These are phyloP conservation scores for Tulasnella sp. DNA, from an alignment of 768 basidiomycete genomes.

Conservation along the genomic window DNA sequence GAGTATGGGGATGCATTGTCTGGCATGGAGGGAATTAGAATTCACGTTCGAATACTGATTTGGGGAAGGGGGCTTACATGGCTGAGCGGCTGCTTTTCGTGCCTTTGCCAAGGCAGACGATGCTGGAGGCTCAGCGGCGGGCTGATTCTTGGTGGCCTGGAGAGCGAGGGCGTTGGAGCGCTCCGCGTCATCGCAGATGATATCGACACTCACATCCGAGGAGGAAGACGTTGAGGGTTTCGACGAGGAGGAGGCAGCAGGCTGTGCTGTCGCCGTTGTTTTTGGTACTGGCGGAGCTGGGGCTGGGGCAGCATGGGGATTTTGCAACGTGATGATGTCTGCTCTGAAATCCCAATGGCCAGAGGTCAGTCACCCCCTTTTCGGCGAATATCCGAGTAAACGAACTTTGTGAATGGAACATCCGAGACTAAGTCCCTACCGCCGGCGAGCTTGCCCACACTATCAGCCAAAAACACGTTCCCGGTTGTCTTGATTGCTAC, in stretches of 20 bases:
- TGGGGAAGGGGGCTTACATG: constrained; percentile 53
- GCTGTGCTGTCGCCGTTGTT: constrained; percentile 39
- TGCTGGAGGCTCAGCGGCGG: background rate
- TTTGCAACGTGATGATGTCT: constrained; percentile 92
- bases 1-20: constrained; percentile 93
- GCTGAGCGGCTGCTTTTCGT: constrained; percentile 47
- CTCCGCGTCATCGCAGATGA: background rate
- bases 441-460: constrained; percentile 58
- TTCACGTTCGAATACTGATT: background rate
- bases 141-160: constrained; percentile 28
- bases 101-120: constrained; percentile 35
- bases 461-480: constrained; percentile 91
- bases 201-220: background rate
- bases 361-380: constrained; percentile 15
- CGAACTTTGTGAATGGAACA: constrained; percentile 74
- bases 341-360: constrained; percentile 44
- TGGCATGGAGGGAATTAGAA: constrained; percentile 34
- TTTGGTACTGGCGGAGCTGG: constrained; percentile 35
- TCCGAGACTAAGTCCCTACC: constrained; percentile 85
- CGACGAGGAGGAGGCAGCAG: background rate
- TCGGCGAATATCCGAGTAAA: background rate
- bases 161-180: constrained; percentile 9
- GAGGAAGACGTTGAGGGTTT: constrained; percentile 11
- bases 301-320: constrained; percentile 51
- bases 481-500: constrained; percentile 85